A percentile compares a stretch with the other conserved stretches of the same genome.
Conservation (phyloP, 108 stramenopile species). For the Cyclotella sp. region DNA sequence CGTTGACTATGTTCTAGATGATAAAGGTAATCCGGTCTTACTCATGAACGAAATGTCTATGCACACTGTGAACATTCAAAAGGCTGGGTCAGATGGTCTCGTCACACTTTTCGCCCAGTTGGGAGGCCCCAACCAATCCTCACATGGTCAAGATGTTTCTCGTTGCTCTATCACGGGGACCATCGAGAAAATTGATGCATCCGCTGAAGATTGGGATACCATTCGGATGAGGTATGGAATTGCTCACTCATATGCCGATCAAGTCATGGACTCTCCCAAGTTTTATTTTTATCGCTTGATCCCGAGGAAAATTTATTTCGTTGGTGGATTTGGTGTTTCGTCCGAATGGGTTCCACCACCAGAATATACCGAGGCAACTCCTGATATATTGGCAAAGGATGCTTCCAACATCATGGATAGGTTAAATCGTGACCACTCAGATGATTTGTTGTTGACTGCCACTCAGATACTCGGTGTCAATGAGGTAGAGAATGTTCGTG, state of each 20-base stretch:
- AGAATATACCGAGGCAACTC: conserved; percentile 85
- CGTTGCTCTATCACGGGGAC: conserved; percentile 93
- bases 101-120: conserved; percentile 88
- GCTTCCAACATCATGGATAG: conserved; percentile 76
- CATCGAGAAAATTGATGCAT: conserved; percentile 75
- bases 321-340: conserved; percentile 96
- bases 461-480: conserved; percentile 73
- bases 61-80: conserved; percentile 94
- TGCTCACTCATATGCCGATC: conserved; percentile 94
- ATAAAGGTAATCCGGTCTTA: conserved; percentile 91
- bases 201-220: conserved; percentile 81
- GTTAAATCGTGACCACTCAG: conserved; percentile 73
- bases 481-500: conserved; percentile 71
- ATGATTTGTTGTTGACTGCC: conserved; percentile 73
- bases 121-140: conserved; percentile 39
- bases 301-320: conserved; percentile 92
- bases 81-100: conserved; percentile 47
- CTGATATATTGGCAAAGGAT: conserved; percentile 95
- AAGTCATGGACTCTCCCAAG: conserved; percentile 93
- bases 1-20: conserved; percentile 97
- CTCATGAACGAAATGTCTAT: conserved; percentile 94
- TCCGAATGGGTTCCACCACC: conserved; percentile 91
- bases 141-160: conserved; percentile 81
- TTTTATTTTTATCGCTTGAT: conserved; percentile 92
- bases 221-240: conserved; percentile 92